Evolutionary conservation across 23 red algal species (phyloP), one percentile per base, ranked within the genome.

Genomic region (Gracilaria caudata): DNA sequence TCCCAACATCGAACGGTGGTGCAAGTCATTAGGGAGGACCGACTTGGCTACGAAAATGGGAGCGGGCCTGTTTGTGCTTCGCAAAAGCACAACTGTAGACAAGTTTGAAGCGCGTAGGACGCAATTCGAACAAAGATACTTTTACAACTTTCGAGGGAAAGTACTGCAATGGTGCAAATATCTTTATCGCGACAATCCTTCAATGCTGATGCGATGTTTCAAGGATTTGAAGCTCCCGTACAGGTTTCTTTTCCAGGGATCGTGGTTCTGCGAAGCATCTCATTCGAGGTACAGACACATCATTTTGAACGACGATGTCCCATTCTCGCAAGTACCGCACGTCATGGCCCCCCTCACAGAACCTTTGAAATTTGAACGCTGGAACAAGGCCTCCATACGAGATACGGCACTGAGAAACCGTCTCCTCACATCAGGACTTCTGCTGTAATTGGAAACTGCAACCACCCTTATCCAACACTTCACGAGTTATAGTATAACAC

Each of bases 141-240:
- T 78, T 51, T 51, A 47, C 20, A 46, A 20, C 39, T 40, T 25
- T 26, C 17, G 29, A 7, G 13, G 12, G 3, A 23, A 7, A 14
- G 30, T 46, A 23, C 73, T 43, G 32, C 28, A 29, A 17, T 78
- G 73, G 73, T 78, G 19, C 43, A 78, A 78, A n/a, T 78, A 38
- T 26, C 40, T 78, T 3, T 78, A 78, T 26, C 53, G 38, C 7
- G 29, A 78, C 3, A 78, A 32, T 17, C 29, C 16, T n/a, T 33
- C 28, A 54, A 78, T 51, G 45, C 0, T 53, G 13, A 37, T 78
- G 19, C 9, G 13, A 20, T 55, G 33, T 12, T 78, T 24, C 73
- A 46, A 33, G 12, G 53, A 78, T n/a, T 13, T 33, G 4, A 38
- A 23, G 14, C 45, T 78, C 16, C 44, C 73, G 41, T 12, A 51